Evolutionary conservation across 2,329 filamentous ascomycete genomes (phyloP).

Genomic region (Ophiocordyceps camponoti-floridani): DNA sequence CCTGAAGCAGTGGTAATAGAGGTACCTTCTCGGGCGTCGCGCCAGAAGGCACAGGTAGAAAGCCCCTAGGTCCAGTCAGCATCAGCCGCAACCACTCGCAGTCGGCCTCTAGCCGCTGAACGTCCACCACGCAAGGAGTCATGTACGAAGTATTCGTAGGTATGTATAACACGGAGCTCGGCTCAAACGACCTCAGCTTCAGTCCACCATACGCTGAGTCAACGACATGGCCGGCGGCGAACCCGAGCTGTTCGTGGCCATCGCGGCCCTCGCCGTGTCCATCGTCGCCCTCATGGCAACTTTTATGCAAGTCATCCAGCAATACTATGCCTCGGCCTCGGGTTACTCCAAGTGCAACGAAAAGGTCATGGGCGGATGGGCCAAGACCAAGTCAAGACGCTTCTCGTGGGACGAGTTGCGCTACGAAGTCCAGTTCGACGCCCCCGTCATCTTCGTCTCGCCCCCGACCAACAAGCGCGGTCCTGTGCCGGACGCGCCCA

Average conservation of each 20-base stretch:
- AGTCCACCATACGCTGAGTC: no score
- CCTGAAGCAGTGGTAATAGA: no score
- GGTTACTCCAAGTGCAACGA: conserved; percentile 29
- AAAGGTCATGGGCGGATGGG: conserved; percentile 29
- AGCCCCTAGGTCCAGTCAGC: no score
- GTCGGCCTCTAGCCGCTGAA: no score
- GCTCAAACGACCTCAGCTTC: no score
- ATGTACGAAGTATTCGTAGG: no score
- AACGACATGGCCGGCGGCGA: conserved; percentile 3
- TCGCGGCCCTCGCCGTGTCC: conserved; percentile 27
- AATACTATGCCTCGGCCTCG: conserved; percentile 30
- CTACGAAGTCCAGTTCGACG: conserved; percentile 29
- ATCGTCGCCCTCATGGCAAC: conserved; percentile 26
- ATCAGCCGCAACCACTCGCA: no score
- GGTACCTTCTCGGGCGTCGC: no score
- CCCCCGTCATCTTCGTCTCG: conserved; percentile 32
- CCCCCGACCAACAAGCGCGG: conserved; percentile 21
- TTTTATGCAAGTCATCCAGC: conserved; percentile 28
- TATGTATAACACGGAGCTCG: no score
- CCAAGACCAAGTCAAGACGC: conserved; percentile 17
- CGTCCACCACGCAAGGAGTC: no score
- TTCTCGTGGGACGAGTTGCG: conserved; percentile 26
- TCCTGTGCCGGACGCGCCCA: conserved; percentile 11
- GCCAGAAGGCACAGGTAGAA: no score
- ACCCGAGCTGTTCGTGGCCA: conserved; percentile 19